Base-by-base conservation (phyloP, 768 basidiomycete genomes). In the Suillus bovinus region DNA sequence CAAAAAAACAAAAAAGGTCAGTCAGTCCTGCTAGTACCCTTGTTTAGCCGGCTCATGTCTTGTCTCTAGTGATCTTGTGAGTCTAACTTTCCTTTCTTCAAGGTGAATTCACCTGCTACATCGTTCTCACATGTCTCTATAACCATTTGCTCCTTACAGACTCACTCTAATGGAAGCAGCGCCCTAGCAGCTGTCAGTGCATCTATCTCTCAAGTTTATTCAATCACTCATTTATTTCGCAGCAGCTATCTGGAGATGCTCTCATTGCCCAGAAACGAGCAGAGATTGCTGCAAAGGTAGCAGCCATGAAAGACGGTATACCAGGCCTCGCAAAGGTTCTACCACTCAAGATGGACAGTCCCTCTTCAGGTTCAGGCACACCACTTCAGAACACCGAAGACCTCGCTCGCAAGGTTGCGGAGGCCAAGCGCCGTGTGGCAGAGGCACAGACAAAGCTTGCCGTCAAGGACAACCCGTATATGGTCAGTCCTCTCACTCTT, bases 381-480 rank as follows among this genome's bases (percentile, higher is more conserved):
- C 66, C 76, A 3, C 75, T 77, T 10, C 76, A 79, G 24, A 77
- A 79, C 31, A 73, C 82, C 31, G 88, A 90, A 62, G 91, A 93
- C 64, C 72, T 94, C 6, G 79, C 85, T 0, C 84, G 86, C 9
- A 81, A 84, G 63, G 86, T 97, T 0, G 91, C 90, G 8, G 96
- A 97, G 63, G 93, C 94, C 14, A 93, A 91, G 74, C 82, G 88
- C 41, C 84, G 90, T 59, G 93, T 96, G 0, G 87, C 90, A 0
- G 91, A 92, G 47, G 89, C 93, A 39, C 90, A 91, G 70, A 90
- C 81, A 60, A 89, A 88, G 67, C 81, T 88, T 22, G 85, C 88
- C 1, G 77, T 88, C 34, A 90, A 89, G 64, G 89, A 89, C 61
- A 96, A 94, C 65, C 94, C 93, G 0, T 96, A 96, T 79, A 87